Percentiles rank a stretch among this genome's conserved stretches.
These are phyloP conservation scores for Mycena rosella DNA, from an alignment of 768 basidiomycete genomes.

Conservation along the genomic window DNA sequence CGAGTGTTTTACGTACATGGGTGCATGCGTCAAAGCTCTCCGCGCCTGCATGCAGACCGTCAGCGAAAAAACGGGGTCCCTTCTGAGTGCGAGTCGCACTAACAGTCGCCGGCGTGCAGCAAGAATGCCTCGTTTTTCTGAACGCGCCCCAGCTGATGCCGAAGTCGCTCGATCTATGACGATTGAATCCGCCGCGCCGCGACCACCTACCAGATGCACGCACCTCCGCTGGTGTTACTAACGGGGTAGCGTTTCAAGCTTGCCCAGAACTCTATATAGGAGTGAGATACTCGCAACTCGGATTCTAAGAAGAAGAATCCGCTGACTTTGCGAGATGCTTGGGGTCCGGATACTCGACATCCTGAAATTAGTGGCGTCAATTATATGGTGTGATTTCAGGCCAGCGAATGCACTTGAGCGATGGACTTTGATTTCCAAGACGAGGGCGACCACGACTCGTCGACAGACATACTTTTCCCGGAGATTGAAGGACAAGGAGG, in stretches of 20 bases:
- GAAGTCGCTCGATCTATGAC: slow-evolving; percentile 83
- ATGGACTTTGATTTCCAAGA: slow-evolving; percentile 86
- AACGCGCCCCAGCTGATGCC: slow-evolving; percentile 83
- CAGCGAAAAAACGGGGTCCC: background rate
- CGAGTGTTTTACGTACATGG: slow-evolving; percentile 62
- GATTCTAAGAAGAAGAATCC: background rate
- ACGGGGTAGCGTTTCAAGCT: slow-evolving; percentile 86
- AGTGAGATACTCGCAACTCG: slow-evolving; percentile 27
- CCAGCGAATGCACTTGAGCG: slow-evolving; percentile 87
- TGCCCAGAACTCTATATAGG: slow-evolving; percentile 75
- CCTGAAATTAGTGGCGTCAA: slow-evolving; percentile 51
- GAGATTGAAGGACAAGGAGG: background rate
- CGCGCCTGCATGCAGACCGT: slow-evolving; percentile 56
- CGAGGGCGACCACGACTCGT: slow-evolving; percentile 71
- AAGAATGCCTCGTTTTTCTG: slow-evolving; percentile 92
- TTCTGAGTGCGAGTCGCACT: background rate
- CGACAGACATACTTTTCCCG: slow-evolving; percentile 29
- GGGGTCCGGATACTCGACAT: slow-evolving; percentile 79
- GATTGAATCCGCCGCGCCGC: slow-evolving; percentile 13
- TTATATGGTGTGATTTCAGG: slow-evolving; percentile 12
- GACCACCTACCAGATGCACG: slow-evolving; percentile 32
- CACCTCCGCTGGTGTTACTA: slow-evolving; percentile 95
- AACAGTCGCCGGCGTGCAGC: slow-evolving; percentile 95
- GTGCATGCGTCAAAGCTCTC: slow-evolving; percentile 95
- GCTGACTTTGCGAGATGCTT: slow-evolving; percentile 69